These are phyloP conservation scores for Collybiopsis luxurians DNA, from an alignment of 768 basidiomycete genomes.

Conservation along the genomic window DNA sequence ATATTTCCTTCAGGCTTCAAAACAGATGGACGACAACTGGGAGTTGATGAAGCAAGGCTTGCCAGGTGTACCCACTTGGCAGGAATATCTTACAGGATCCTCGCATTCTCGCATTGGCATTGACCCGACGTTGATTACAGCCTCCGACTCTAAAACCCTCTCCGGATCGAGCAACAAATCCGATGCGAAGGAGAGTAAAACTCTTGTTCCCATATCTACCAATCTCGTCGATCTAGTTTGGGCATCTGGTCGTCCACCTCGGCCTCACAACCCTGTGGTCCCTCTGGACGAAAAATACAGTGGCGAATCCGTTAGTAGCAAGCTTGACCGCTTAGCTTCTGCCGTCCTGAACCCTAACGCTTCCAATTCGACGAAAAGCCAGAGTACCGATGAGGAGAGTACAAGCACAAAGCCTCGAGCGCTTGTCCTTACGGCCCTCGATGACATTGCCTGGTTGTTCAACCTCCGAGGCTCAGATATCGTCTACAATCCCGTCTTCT, in stretches of 20 bases:
- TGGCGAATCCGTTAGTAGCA: conserved; percentile 61
- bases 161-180: conserved; percentile 66
- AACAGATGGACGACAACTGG: conserved; percentile 92
- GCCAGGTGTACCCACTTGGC: conserved; percentile 88
- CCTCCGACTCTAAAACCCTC: conserved; percentile 68
- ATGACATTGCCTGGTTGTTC: conserved; percentile 94
- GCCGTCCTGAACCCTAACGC: conserved; percentile 15
- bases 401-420: conserved; percentile 41
- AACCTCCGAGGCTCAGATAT: conserved; percentile 93
- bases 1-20: conserved; percentile 90
- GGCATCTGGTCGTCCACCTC: conserved; percentile 59
- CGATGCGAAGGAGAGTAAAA: conserved; percentile 51
- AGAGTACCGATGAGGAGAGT: conserved; percentile 20
- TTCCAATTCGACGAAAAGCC: conserved; percentile 37
- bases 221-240: conserved; percentile 86
- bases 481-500: conserved; percentile 88
- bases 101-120: conserved; percentile 68
- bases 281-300: conserved; percentile 73
- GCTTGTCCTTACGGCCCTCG: conserved; percentile 81
- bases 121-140: conserved; percentile 74
- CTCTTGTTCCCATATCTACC: conserved; percentile 58
- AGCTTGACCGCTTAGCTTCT: conserved; percentile 64
- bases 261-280: conserved; percentile 68
- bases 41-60: conserved; percentile 90
- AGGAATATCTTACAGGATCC: conserved; percentile 66